A percentile compares a stretch with the other conserved stretches of the same genome.
Conservation (phyloP, 2,329 filamentous ascomycete genomes). For the Knoxdaviesia proteae region DNA sequence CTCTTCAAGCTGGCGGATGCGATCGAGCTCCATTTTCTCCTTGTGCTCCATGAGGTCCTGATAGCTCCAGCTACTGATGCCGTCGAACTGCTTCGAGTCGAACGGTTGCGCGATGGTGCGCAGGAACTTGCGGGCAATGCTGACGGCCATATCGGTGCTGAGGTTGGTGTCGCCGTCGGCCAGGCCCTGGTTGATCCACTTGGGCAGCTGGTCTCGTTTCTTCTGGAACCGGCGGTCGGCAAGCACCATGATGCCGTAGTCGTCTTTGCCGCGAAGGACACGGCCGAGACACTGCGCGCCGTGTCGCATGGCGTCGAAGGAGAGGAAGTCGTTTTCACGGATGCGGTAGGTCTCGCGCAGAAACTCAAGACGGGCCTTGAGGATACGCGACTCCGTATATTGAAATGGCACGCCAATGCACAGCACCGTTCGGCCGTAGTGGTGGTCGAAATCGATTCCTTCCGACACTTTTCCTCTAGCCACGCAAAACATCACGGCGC, state of each 20-base stretch:
- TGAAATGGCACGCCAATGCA: constrained; percentile 97
- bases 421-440: constrained; percentile 86
- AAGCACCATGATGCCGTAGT: constrained; percentile 99
- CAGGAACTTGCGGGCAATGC: constrained; percentile 73
- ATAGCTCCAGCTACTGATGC: constrained; percentile 79
- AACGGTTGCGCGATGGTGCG: constrained; percentile 86
- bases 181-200: constrained; percentile 87
- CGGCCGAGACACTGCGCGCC: constrained; percentile 90
- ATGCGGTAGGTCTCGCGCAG: constrained; percentile 94
- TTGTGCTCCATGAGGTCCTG: constrained; percentile 61
- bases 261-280: constrained; percentile 87
- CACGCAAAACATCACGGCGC: constrained; percentile 82
- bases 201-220: constrained; percentile 75
- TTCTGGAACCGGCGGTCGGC: constrained; percentile 87
- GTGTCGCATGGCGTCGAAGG: constrained; percentile 98
- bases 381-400: constrained; percentile 91
- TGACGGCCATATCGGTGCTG: constrained; percentile 87
- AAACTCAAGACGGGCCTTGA: constrained; percentile 90
- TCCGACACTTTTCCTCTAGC: constrained; percentile 94
- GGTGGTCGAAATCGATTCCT: constrained; percentile 97
- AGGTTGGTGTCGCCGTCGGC: constrained; percentile 72
- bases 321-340: constrained; percentile 89
- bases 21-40: constrained; percentile 49
- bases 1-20: constrained; percentile 40
- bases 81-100: constrained; percentile 63